Evolutionary conservation across 1,284 basidiomycete genomes (phyloP), one percentile per base, ranked within the genome.

Genomic region (Cutaneotrichosporon dermatis): DNA sequence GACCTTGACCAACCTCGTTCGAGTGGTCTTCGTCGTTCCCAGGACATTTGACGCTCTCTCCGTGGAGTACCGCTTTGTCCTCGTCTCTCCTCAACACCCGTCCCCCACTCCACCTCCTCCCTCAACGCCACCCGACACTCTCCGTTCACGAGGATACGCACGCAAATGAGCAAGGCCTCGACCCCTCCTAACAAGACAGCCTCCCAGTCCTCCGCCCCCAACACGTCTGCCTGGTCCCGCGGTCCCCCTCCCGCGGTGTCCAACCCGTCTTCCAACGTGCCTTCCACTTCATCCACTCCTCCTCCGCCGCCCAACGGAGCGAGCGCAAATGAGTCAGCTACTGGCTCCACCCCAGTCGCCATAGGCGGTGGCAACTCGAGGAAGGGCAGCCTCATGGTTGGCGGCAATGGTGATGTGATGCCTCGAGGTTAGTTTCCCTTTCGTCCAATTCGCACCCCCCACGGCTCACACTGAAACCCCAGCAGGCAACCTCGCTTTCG

Each of bases 401-500:
- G 72, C 39, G 72, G 69, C 40, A 68, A 65, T 46, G 65, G 69
- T 42, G 74, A 76, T 50, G 67, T 75, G 45, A 64, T 70, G 58
- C 62, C 66, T 44, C 64, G 66, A 52, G 67, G 75, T 72, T 58
- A 68, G 72, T 63, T 34, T 39, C 44, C 39, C 39, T 12, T 46
- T 58, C 16, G 49, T 53, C 37, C 8, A 46, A 7, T 50, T 37
- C 51, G 16, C 41, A 25, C 39, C 7, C 15, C 9, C 13, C 36
- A 39, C 36, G 2, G 25, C 44, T 48, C 39, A 13, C 5, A 50
- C 56, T 51, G 15, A 25, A 25, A 50, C 51, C 48, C 25, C 35
- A n/a, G 36, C 58, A 74, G 74, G 73, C 49, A 69, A 65, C 59
- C 61, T 89, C 83, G 64, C 72, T 39, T 92, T 92, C 80, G 90